Evolutionary conservation across 192 early-diverging fungal genomes (phyloP), one percentile per base, ranked within the genome.

Genomic region (Spinellus fusiger): DNA sequence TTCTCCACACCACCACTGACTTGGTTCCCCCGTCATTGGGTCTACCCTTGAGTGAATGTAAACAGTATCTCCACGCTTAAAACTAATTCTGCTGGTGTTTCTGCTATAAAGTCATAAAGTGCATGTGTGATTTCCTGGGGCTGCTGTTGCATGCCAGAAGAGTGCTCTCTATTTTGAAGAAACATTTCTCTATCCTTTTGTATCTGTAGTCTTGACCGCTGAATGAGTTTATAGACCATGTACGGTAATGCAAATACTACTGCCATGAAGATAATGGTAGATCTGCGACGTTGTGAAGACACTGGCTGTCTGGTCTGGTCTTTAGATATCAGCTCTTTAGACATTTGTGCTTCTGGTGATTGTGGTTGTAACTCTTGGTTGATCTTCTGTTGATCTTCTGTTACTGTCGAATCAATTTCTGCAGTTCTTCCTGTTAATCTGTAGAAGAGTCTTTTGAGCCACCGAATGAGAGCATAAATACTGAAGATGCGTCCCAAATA

Each of bases 1-100:
- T 31, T 89, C 71, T 10, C 95, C 96, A 37, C 88, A 71, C 96
- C 96, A 99, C 96, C 96, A 99, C 69, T 80, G 79, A 32, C 84
- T 81, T 28, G 83, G 85, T 57, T 84, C 77, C 15, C 89, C 88
- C 50, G 84, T 88, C 13, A 20, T 49, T 18, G 80, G 81, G 65
- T 94, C 91, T 9, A 82, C 70, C 74, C 94, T 93, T 64, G 80
- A 86, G 47, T 92, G 74, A 31, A 99, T 86, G 3, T 94, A 93
- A 54, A 99, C 80, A 50, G 96, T 79, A 22, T 96, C 94, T 20
- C 95, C 95, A 46, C 84, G 84, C 59, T 78, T 81, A 56, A 99
- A 84, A 46, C 73, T 80, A 99, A 76, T 73, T 99, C 96, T 28
- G 77, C 77, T 25, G 90, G 87, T 8, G 86, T 78, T 61, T 88